Base-by-base conservation (phyloP, 169 alveolate genomes). In the Cryptosporidium viatorum region DNA sequence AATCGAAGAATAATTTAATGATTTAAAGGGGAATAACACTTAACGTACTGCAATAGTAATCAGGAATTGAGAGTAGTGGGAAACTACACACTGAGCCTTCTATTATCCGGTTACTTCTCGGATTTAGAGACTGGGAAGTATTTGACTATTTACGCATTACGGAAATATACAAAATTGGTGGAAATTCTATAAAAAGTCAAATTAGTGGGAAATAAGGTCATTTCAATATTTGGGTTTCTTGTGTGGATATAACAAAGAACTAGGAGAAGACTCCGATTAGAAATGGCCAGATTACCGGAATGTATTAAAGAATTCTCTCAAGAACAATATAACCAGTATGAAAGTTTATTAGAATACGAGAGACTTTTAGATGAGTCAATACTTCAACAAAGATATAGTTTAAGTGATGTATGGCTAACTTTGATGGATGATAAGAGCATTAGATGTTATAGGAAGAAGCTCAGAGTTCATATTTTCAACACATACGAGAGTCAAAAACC, bases 391-490 rank as follows among this genome's bases (percentile, higher is more conserved):
- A 80, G 75, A 65, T 80, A 80, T 48, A 26, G 89, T 50, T 65
- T 80, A 26, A 80, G 89, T 21, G 89, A 80, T 80, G 89, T 80
- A 29, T 80, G 89, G 89, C 55, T 80, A 31, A 80, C 74, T 35
- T 55, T 80, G 10, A 80, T 80, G 89, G 89, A 80, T 26, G 89
- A 80, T 41, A 80, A 80, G 55, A 80, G 89, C 62, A 80, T 80
- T 26, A 21, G 89, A 65, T 80, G 89, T 62, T 80, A 80, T 67
- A 60, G 89, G 39, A 80, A 80, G 50, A 80, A 80, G 52, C 7
- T 91, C n/a, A 45, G 93, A 37, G 85, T 91, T 10, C 93, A 91
- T 60, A 85, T 91, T 43, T 91, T 86, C 60, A 91, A 91, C 50
- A 91, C 93, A 8, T 85, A 59, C 26, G 74, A 70, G 62, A 91